These are phyloP conservation scores for Aureobasidium sp. DNA, from an alignment of 2,329 filamentous ascomycete species.

Conservation along the genomic window DNA sequence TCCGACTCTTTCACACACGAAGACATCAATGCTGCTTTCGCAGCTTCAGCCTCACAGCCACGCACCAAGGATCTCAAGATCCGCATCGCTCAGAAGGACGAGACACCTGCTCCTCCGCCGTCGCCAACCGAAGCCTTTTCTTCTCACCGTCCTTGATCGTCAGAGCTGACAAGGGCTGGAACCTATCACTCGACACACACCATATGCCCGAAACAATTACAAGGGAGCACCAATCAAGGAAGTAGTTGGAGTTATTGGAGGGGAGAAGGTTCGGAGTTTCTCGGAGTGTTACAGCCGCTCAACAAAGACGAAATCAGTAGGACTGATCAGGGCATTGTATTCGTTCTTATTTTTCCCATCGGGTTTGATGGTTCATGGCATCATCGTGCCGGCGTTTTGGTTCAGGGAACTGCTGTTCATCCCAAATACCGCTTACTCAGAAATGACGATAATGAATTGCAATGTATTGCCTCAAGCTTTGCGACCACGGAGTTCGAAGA, in stretches of 20 bases:
- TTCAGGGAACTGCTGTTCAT: background rate
- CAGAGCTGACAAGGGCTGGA: background rate
- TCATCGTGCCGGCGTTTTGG: background rate
- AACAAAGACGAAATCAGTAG: background rate
- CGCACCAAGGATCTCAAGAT: constrained; percentile 15
- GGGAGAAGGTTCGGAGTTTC: background rate
- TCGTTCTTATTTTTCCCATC: background rate
- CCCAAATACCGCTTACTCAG: background rate
- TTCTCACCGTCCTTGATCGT: background rate
- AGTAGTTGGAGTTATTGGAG: background rate
- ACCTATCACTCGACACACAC: background rate
- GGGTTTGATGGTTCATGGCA: background rate
- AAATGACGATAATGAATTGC: background rate
- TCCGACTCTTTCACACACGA: constrained; percentile 15
- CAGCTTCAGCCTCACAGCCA: constrained; percentile 12
- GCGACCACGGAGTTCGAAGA: constrained; percentile 1
- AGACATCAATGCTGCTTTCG: constrained; percentile 14
- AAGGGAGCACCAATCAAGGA: background rate
- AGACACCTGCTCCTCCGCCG: constrained; percentile 14
- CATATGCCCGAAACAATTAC: background rate
- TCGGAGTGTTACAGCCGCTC: background rate
- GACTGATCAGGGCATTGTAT: background rate
- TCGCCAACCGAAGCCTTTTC: constrained; percentile 11
- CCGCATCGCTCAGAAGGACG: constrained; percentile 13
- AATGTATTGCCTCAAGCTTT: background rate